Evolutionary conservation across 2,329 filamentous ascomycete genomes (phyloP), one percentile per base, ranked within the genome.

Genomic region (Xylariaceae sp.): DNA sequence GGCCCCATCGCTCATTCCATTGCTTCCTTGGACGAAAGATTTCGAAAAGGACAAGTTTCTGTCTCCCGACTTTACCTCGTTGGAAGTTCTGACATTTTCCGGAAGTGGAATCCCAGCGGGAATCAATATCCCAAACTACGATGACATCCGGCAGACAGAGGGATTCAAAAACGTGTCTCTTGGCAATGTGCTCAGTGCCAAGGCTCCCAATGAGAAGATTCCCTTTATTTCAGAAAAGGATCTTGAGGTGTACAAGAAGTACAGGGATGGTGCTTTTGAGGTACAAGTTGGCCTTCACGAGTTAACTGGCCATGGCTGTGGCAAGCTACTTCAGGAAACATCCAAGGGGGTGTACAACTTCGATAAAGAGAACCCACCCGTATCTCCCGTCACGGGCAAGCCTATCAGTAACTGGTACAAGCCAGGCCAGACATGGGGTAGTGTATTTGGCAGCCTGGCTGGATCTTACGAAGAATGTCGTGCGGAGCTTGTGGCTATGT

Each of bases 11-110:
- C 83, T 95, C 60, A 96, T 98, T 38, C 88, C 89, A 6, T 81
- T 94, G 48, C 71, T 98, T 12, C 93, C 93, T 0, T 98, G 93
- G 93, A 71, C 74, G 28, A 77, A 79, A 35, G 86, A 88, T 1
- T 98, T 97, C 52, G 93, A 98, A 62, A 97, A 97, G 66, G 90
- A 96, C 70, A 89, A 86, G 58, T 98, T 98, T 65, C 68, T 95
- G 28, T 91, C 88, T 39, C 93, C 93, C 0, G 93, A 98, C 63
- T 98, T 98, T 60, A 97, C 93, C 0, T 93, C 87, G 9, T 74
- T 97, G 2, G 93, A 98, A 63, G 89, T 96, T 3, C 67, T 96
- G 46, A 89, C 85, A 1, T 96, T 96, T 54, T 76, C 78, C 60
- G 78, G 72, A 38, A 82, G 73, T 44, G 83, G 79, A 42, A 86